Base-by-base conservation (phyloP, 805 yeast species). In the Candida lessepsii region DNA sequence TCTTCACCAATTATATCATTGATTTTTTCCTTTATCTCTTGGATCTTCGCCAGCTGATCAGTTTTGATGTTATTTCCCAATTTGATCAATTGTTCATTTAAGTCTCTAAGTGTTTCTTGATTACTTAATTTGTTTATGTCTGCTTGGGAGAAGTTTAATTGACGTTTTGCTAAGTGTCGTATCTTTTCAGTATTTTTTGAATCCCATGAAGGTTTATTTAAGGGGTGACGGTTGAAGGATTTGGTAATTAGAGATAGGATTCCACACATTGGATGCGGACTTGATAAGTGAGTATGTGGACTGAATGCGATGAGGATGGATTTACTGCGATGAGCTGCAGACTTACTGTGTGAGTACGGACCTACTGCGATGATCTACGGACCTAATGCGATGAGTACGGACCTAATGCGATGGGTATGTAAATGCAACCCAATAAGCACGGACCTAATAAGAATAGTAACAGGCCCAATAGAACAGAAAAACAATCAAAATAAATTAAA, bases 41-140 rank as follows among this genome's bases (percentile, higher is more conserved):
- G 35, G 18, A 41, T 42, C 4, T 37, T 31, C 9, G 35, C 39
- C 50, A 42, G 46, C 9, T 37, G 29, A 19, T 46, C 50, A 5
- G 24, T n/a, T 37, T 63, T 64, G 7, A 62, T 52, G 38, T 52
- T 55, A 37, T 65, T 66, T 15, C 57, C 60, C 19, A 60, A 41
- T 27, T 47, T 50, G 13, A 47, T 35, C 14, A 66, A 47, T 20
- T 49, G 41, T n/a, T 37, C 29, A 37, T 61, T 56, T 29, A 67
- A 47, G n/a, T 48, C 41, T 35, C 65, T 58, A 11, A 65, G 51
- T 16, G 35, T 28, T 1, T 51, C 58, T 18, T 63, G 48, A 23
- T 57, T 56, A 3, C 53, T 48, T 17, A 67, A 34, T 46, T 68
- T 69, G 26, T 49, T 49, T 17, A 46, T 29, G 34, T 63, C 69